Base-by-base conservation (phyloP, 139 green algal species). In the Ettlia oleoabundans region DNA sequence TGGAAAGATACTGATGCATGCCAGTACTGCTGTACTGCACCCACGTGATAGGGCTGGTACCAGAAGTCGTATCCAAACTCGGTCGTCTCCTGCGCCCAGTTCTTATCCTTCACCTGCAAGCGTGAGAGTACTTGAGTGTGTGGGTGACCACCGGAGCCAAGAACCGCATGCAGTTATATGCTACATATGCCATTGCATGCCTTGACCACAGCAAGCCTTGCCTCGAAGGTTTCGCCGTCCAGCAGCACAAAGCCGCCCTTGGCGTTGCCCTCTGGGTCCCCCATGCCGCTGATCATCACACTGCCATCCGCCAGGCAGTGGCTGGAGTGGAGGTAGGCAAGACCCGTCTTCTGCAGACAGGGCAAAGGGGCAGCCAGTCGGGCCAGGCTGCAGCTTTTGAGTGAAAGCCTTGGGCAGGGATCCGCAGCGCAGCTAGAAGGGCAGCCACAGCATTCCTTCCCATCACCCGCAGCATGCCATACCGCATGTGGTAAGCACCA, bases 1-100 rank as follows among this genome's bases (percentile, higher is more conserved):
- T n/a, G n/a, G n/a, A n/a, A n/a, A n/a, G n/a, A n/a, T n/a, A n/a
- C n/a, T n/a, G n/a, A n/a, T n/a, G 10, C 35, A 71, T 21, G 33
- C 37, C 19, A 10, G 33, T n/a, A 71, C 32, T n/a, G 10, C 21
- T 40, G n/a, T 30, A 10, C 47, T 58, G 13, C 10, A 58, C 47
- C 10, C 15, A 15, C 13, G 13, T 10, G 10, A 15, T 15, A 58
- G 15, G 10, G 47, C 10, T 10, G 18, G 61, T 32, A 87, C 89
- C 92, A 97, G 76, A 93, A 97, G 82, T 96, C 93, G 71, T 96
- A 97, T 28, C 93, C 93, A 67, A 85, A 97, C 21, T 85, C 61
- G 1, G 87, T 90, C 19, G 78, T 86, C 35, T 91, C 64, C 10
- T 82, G 63, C 1, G 61, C 79, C 93, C 93, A 96, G n/a, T 63